Evolutionary conservation across 192 early-diverging fungal species (phyloP).

Genomic region (Chytriomyces sp.): DNA sequence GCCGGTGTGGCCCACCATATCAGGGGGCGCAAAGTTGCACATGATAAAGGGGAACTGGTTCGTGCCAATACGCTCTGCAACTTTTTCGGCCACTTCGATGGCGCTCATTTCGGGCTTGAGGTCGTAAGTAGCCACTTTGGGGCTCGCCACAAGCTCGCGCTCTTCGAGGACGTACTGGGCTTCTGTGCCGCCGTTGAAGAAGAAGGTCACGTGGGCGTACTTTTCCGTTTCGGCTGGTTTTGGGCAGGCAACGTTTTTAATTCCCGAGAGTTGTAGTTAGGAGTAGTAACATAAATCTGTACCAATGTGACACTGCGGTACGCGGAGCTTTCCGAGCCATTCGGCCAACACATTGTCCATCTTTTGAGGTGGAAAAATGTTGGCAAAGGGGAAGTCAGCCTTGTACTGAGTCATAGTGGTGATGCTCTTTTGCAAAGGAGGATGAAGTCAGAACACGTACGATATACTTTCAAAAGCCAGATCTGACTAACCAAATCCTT

Average conservation of each 20-base stretch:
- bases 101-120: conserved; percentile 95
- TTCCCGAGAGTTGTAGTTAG: too few species aligned
- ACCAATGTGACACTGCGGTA: conserved; percentile 91
- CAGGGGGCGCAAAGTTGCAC: conserved; percentile 99
- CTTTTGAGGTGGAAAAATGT: conserved; percentile 92
- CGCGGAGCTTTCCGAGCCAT: conserved; percentile 86
- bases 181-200: conserved; percentile 99
- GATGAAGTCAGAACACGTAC: too few species aligned
- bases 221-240: conserved; percentile 99
- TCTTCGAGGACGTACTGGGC: conserved; percentile 87
- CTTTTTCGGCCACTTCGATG: conserved; percentile 83
- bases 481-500: conserved; percentile 66
- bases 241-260: too few species aligned
- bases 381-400: conserved; percentile 91
- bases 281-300: too few species aligned
- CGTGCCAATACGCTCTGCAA: conserved; percentile 75
- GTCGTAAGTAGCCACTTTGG: conserved; percentile 98
- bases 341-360: conserved; percentile 99
- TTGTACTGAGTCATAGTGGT: conserved; percentile 99
- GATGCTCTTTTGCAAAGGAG: too few species aligned
- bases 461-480: too few species aligned
- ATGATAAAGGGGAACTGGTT: conserved; percentile 92
- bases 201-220: conserved; percentile 99
- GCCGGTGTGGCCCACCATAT: conserved; percentile 90
- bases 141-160: conserved; percentile 86